Conservation (phyloP, 208 protist species). For the Trichomonas gallinae region DNA sequence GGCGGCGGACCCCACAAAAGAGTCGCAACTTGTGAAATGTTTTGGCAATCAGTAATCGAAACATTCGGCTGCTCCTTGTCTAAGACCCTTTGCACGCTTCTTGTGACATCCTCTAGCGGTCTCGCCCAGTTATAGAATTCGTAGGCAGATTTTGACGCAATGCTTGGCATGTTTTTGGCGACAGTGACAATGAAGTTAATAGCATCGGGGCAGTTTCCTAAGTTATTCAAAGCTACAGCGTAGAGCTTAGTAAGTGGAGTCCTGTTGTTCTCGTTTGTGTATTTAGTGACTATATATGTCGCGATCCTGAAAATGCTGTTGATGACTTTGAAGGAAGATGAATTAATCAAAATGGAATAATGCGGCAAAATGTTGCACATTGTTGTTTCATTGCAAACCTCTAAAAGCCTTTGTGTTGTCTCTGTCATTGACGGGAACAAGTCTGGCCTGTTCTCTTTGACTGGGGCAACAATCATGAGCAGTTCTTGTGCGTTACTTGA, state of each 20-base stretch:
- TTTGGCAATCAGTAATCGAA: background rate
- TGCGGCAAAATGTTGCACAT: background rate
- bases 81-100: background rate
- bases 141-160: background rate
- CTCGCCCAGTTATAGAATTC: background rate
- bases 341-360: background rate
- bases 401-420: background rate
- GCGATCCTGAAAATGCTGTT: background rate
- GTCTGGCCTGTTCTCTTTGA: background rate
- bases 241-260: background rate
- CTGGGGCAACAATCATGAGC: background rate
- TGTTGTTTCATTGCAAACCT: background rate
- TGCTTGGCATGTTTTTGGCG: background rate
- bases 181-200: background rate
- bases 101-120: background rate
- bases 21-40: background rate
- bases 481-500: background rate
- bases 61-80: background rate
- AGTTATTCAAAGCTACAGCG: background rate
- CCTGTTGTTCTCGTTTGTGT: background rate
- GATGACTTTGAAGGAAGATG: background rate
- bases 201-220: background rate
- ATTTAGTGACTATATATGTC: background rate
- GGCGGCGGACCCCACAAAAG: background rate
- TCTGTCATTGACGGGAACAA: background rate